These are phyloP conservation scores for Penicillium sp. DNA, from an alignment of 2,329 filamentous ascomycete species.

Conservation along the genomic window DNA sequence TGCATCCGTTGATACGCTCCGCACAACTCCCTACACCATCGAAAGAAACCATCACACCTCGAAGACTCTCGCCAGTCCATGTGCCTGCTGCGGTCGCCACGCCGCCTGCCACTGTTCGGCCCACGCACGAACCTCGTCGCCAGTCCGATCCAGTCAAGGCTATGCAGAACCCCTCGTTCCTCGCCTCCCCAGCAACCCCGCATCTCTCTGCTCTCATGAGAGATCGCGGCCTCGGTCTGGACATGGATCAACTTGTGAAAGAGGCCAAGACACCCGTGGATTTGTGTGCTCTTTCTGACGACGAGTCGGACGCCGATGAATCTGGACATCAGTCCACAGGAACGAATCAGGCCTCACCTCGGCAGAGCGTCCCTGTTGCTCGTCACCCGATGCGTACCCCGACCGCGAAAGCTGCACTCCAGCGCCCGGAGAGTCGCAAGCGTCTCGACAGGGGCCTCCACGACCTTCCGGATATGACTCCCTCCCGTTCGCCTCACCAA, in stretches of 20 bases:
- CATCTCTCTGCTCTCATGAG: slow-evolving; percentile 68
- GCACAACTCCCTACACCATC: slow-evolving; percentile 48
- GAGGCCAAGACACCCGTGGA: slow-evolving; percentile 51
- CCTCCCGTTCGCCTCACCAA: slow-evolving; percentile 37
- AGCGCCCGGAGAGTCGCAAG: slow-evolving; percentile 62
- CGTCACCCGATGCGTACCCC: slow-evolving; percentile 60
- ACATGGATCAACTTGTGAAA: slow-evolving; percentile 62
- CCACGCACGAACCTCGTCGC: slow-evolving; percentile 7
- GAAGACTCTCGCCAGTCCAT: slow-evolving; percentile 20
- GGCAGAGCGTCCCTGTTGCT: slow-evolving; percentile 31
- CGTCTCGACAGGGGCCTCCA: slow-evolving; percentile 47
- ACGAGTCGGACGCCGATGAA: slow-evolving; percentile 41
- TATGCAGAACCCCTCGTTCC: slow-evolving; percentile 47
- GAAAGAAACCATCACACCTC: slow-evolving; percentile 22
- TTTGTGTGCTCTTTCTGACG: slow-evolving; percentile 43
- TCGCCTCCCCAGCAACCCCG: slow-evolving; percentile 62
- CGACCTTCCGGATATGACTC: slow-evolving; percentile 43
- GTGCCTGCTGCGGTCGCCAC: slow-evolving; percentile 27
- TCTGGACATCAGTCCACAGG: slow-evolving; percentile 27
- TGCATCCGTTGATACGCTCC: slow-evolving; percentile 63
- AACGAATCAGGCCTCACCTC: slow-evolving; percentile 21
- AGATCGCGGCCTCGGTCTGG: slow-evolving; percentile 61
- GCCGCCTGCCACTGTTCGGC: slow-evolving; percentile 21
- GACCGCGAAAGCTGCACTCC: slow-evolving; percentile 54
- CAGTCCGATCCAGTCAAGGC: slow-evolving; percentile 24